Base-by-base conservation (phyloP, 2,329 filamentous ascomycete species). In the Stagonosporopsis tanaceti region DNA sequence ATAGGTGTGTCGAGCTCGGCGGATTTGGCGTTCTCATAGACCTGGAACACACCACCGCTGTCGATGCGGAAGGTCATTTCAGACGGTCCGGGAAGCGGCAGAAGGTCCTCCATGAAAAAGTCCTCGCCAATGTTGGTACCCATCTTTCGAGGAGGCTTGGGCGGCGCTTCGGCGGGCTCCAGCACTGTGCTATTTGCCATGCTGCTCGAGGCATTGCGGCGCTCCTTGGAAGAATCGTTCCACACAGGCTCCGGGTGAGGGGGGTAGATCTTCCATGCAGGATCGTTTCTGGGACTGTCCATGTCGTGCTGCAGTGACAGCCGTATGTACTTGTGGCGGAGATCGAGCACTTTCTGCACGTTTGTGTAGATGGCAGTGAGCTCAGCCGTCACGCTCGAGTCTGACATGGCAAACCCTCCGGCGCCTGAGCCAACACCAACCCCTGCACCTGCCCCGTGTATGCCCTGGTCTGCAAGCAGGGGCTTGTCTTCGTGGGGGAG, bases 51-150 rank as follows among this genome's bases (percentile, higher is more conserved):
- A 59, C 95, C 91, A 65, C 86, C 90, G 3, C 88, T 85, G 74
- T 98, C 95, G 39, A 98, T 81, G 57, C 85, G 85, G 76, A 90
- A 99, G 0, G 84, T 85, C 85, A 92, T 88, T 59, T 89, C 85
- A 42, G 89, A 88, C 27, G 85, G 75, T 3, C 81, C 84, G 0
- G 94, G 92, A 1, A 96, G 78, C 0, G 93, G 92, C 50, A 91
- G 75, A 48, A 91, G 76, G 63, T 97, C 91, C 1, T 89, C 84
- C 73, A 97, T 85, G 59, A 92, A 84, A 72, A 99, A 99, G 74
- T 98, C 94, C 70, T 93, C 91, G 11, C 95, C 95, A 68, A 98
- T 92, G 70, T 96, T 87, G 65, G 94, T 86, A 3, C 94, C 94
- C 66, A 91, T 90, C 76, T 97, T 98, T 66, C 94, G 86, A 64